Evolutionary conservation across 805 yeast genomes (phyloP).

Genomic region (Candida germanica): DNA sequence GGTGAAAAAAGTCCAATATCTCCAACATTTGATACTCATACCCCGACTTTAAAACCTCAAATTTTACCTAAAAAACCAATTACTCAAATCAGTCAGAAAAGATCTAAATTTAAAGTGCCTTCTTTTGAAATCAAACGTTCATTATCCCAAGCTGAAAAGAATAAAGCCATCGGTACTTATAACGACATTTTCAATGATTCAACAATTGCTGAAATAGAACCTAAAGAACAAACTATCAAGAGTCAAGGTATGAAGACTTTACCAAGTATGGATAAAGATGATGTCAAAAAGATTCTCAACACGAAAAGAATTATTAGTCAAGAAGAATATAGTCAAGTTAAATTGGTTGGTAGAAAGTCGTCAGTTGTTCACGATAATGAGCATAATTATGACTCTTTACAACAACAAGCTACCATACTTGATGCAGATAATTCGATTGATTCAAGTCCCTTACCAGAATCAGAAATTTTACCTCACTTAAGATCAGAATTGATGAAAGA

Average conservation of each 20-base stretch:
- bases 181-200: conserved; percentile 26
- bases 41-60: conserved; percentile 5
- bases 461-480: conserved; percentile 28
- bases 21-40: neutral
- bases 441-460: conserved; percentile 7
- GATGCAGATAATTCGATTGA: conserved; percentile 19
- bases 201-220: conserved; percentile 13
- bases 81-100: conserved; percentile 10
- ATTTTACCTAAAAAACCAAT: conserved; percentile 3
- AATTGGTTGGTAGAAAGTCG: conserved; percentile 26
- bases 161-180: conserved; percentile 16
- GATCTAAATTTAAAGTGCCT: conserved; percentile 39
- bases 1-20: neutral
- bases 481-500: conserved; percentile 33
- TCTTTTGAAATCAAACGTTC: conserved; percentile 41
- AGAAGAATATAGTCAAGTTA: conserved; percentile 37
- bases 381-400: conserved; percentile 24
- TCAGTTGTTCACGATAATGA: conserved; percentile 25
- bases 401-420: conserved; percentile 33
- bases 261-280: conserved; percentile 48
- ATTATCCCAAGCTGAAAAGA: conserved; percentile 1
- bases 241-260: conserved; percentile 47
- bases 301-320: conserved; percentile 37
- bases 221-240: conserved; percentile 36
- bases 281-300: conserved; percentile 38